These are phyloP conservation scores for Leptographium procerum DNA, from an alignment of 2,329 filamentous ascomycete species.

Conservation along the genomic window DNA sequence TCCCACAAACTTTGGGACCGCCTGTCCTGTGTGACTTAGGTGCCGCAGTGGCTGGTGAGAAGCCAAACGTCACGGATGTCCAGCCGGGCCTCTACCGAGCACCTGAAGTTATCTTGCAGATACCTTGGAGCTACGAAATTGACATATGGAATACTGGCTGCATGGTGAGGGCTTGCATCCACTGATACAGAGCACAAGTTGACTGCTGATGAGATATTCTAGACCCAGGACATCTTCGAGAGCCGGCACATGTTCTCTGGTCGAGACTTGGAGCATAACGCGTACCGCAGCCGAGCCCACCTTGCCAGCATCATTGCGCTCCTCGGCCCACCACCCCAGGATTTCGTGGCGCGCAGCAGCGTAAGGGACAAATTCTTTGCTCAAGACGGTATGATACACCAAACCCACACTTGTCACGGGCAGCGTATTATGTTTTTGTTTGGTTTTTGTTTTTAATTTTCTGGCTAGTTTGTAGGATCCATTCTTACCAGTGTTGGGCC, in stretches of 20 bases:
- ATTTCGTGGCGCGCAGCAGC: neutral
- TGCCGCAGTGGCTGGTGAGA: neutral
- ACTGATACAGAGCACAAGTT: neutral
- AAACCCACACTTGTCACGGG: no score
- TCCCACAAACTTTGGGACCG: neutral
- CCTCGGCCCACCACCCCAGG: neutral
- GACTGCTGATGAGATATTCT: neutral
- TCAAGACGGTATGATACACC: neutral
- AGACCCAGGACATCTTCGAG: neutral
- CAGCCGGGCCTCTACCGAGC: neutral
- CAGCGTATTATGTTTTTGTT: neutral
- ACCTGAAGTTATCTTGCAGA: neutral
- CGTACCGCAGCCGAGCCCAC: neutral
- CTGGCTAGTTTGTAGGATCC: neutral
- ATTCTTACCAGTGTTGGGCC: neutral
- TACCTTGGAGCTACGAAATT: conserved; percentile 1
- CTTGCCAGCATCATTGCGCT: neutral
- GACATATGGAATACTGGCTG: conserved; percentile 2
- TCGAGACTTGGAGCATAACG: neutral
- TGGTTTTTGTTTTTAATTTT: neutral
- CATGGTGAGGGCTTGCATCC: neutral
- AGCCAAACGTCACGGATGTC: neutral
- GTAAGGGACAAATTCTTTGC: neutral
- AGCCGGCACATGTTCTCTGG: neutral
- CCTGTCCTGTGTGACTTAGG: neutral